Percentiles rank a stretch among this genome's conserved stretches.
Conservation (phyloP, 164 flowering plant species). For the Dillenia suffruticosa region DNA sequence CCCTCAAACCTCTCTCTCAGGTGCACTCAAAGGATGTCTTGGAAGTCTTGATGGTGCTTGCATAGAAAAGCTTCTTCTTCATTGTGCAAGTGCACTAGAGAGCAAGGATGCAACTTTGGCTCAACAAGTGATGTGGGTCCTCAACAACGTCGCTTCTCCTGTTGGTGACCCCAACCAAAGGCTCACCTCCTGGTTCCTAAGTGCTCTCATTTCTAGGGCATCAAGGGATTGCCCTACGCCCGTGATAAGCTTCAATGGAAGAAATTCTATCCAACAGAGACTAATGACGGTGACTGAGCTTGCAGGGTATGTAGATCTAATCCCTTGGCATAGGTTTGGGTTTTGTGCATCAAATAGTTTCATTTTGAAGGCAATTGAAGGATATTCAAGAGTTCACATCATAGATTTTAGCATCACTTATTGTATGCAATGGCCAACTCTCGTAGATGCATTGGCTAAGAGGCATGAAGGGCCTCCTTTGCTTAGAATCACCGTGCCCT, state of each 20-base stretch:
- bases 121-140: constrained; percentile 94
- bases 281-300: constrained; percentile 64
- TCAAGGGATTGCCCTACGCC: constrained; percentile 52
- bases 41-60: constrained; percentile 76
- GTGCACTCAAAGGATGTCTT: constrained; percentile 58
- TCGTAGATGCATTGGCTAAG: constrained; percentile 69
- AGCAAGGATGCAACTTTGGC: constrained; percentile 69
- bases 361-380: constrained; percentile 56
- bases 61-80: constrained; percentile 76
- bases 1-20: constrained; percentile 37
- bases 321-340: constrained; percentile 88
- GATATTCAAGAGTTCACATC: constrained; percentile 50
- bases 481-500: constrained; percentile 57
- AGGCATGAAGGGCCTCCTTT: constrained; percentile 60
- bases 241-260: constrained; percentile 24
- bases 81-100: constrained; percentile 78
- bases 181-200: constrained; percentile 62
- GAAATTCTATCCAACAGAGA: constrained; percentile 15
- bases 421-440: constrained; percentile 93
- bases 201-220: constrained; percentile 63
- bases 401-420: constrained; percentile 75
- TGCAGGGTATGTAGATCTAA: constrained; percentile 71
- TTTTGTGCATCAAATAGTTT: constrained; percentile 74
- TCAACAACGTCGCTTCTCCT: constrained; percentile 71
- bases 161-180: constrained; percentile 79